phyloP scores from a whole-genome alignment of 139 green algal genomes.

The Eudorina sp. region DNA sequence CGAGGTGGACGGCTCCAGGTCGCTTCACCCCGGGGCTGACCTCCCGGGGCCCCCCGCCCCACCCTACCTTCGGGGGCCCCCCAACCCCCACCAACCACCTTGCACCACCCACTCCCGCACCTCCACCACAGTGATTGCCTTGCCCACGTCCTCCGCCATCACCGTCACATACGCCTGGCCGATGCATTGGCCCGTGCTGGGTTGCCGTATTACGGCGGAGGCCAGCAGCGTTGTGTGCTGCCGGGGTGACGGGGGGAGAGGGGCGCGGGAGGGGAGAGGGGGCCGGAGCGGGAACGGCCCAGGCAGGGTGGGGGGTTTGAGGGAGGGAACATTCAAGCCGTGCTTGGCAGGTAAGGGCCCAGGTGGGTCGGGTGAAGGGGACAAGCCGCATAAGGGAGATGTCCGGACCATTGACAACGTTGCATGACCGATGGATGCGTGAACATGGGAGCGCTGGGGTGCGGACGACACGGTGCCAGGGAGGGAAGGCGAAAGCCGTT shows the following conservation, averaged over 20 bases:
- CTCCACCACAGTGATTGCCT: neutral
- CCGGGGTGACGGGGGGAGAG: neutral
- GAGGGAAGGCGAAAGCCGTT: too few species aligned
- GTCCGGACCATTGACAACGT: neutral
- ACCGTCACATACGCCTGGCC: conserved; percentile 2
- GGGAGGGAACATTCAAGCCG: neutral
- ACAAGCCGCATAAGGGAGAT: neutral
- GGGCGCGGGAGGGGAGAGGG: neutral
- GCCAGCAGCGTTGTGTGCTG: neutral
- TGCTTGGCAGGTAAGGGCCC: neutral
- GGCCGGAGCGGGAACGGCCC: neutral
- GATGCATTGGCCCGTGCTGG: neutral
- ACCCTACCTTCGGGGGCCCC: too few species aligned
- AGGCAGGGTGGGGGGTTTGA: too few species aligned
- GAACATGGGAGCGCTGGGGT: too few species aligned
- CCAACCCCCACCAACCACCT: too few species aligned
- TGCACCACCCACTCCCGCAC: too few species aligned
- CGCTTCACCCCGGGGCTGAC: too few species aligned
- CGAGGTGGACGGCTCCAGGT: too few species aligned
- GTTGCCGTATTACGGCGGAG: neutral
- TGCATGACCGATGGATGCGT: too few species aligned
- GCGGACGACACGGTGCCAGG: too few species aligned
- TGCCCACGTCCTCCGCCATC: neutral
- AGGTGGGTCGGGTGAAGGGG: neutral
- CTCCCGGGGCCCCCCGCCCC: too few species aligned